Base-by-base conservation (phyloP, 352 stramenopile genomes). In the Globisporangium okanoganense region DNA sequence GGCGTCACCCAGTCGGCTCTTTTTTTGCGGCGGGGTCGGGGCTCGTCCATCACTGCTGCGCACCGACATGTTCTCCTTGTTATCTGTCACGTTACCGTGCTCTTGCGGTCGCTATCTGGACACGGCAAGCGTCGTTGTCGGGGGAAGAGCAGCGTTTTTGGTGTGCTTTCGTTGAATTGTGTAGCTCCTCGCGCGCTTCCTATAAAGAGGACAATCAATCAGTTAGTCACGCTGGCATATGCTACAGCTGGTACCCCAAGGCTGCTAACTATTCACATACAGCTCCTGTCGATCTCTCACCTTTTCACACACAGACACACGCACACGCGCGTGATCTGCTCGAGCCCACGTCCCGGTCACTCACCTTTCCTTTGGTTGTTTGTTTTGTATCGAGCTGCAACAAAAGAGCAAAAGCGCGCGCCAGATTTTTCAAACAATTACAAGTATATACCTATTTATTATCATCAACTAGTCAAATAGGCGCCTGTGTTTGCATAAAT, bases 1-100 rank as follows among this genome's bases (percentile, higher is more conserved):
- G 55, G 50, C n/a, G 18, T 56, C 29, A 4, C 29, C 29, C 18
- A 56, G 29, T 5, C 54, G 54, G 25, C 40, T 52, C 25, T 40
- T 29, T 18, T 60, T 60, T 40, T 60, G 53, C 6, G 54, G 54
- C n/a, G 40, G 54, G 8, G 54, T 52, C 8, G 54, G 54, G 24
- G 10, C 54, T 36, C 54, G 40, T 3, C 54, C 25, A 18, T 52
- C 54, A n/a, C 24, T 41, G 20, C 48, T 43, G 29, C 58, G 47
- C 48, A 27, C 36, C 22, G 35, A 45, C 57, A 63, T 63, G 2
- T 27, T 24, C 14, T 48, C 14, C 40, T 38, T 1, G 35, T 9
- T 31, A 22, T 50, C 24, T 35, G 8, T 12, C 24, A 8, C 41
- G n/a, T n/a, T n/a, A n/a, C n/a, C n/a, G 16, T 29, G 20, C 22